phyloP scores from a whole-genome alignment of 2,329 filamentous ascomycete species.

The Didymella arachidicola region DNA sequence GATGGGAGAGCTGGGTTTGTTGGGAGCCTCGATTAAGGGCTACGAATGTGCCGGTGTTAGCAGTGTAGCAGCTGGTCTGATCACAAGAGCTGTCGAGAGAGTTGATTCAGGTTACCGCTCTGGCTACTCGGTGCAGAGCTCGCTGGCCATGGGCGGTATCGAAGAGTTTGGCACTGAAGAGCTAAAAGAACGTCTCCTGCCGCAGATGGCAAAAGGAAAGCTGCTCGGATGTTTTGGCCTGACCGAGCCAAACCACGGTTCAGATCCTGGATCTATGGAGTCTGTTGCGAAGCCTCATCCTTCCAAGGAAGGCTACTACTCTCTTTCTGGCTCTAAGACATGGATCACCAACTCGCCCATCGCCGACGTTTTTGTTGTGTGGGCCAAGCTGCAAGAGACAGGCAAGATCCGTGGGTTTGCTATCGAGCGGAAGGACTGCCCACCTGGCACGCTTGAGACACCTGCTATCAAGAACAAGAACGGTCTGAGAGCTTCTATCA shows the following conservation, averaged over 20 bases:
- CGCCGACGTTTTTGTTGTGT: conserved; percentile 82
- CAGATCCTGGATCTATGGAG: conserved; percentile 91
- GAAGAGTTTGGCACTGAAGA: conserved; percentile 86
- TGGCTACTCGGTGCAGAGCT: conserved; percentile 92
- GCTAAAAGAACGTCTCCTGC: conserved; percentile 84
- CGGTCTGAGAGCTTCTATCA: conserved; percentile 89
- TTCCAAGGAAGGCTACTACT: conserved; percentile 80
- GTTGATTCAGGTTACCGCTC: conserved; percentile 92
- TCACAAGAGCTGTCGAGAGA: conserved; percentile 87
- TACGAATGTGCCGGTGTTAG: conserved; percentile 89
- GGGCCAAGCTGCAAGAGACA: conserved; percentile 90
- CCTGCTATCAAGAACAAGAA: conserved; percentile 95
- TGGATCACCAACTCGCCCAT: conserved; percentile 98
- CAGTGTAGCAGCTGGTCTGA: conserved; percentile 86
- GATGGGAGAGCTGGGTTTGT: conserved; percentile 90
- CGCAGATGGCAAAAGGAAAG: conserved; percentile 81
- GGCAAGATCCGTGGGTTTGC: conserved; percentile 95
- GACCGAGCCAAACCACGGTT: conserved; percentile 92
- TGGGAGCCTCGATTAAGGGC: conserved; percentile 85
- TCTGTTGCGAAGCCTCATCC: conserved; percentile 84
- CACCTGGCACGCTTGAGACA: conserved; percentile 87
- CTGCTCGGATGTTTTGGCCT: conserved; percentile 85
- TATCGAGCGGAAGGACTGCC: conserved; percentile 84
- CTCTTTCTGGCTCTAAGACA: conserved; percentile 83
- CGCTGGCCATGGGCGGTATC: conserved; percentile 92